Conservation (phyloP, 495 filamentous ascomycete species). For the Penicillium taxi region DNA sequence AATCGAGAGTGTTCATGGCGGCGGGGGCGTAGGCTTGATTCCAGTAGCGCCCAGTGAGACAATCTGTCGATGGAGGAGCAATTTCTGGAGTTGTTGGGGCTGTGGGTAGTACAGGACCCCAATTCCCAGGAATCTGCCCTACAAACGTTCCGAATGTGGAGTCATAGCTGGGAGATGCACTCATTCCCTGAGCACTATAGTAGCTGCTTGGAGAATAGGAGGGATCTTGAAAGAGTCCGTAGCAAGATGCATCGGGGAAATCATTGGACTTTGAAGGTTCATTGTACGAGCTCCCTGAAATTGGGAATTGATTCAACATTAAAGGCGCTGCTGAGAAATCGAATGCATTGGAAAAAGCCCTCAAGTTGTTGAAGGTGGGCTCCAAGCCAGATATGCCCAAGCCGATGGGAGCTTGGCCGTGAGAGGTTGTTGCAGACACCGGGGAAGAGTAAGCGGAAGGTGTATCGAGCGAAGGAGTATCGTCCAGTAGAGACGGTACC, state of each 20-base stretch:
- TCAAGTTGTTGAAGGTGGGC: conserved; percentile 6
- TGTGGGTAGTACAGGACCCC: conserved; percentile 19
- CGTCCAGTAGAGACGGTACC: conserved; percentile 6
- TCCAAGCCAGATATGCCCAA: conserved; percentile 30
- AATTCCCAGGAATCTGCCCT: conserved; percentile 9
- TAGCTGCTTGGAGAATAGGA: conserved; percentile 20
- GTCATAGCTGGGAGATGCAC: conserved; percentile 21
- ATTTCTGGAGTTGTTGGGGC: conserved; percentile 12
- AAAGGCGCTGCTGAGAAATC: conserved; percentile 8
- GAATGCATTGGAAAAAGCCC: conserved; percentile 5
- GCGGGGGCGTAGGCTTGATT: too few species aligned
- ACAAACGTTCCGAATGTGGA: conserved; percentile 13
- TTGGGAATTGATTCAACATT: conserved; percentile 16
- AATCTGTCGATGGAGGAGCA: neutral
- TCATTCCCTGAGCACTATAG: conserved; percentile 19
- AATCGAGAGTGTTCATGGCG: too few species aligned
- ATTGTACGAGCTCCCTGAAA: conserved; percentile 10
- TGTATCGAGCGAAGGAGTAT: conserved; percentile 15
- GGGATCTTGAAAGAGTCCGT: too few species aligned
- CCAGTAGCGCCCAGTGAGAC: conserved; percentile 12
- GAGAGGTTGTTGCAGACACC: conserved; percentile 9
- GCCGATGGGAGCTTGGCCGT: conserved; percentile 13
- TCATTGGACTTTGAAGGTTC: conserved; percentile 13
- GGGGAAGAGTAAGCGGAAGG: conserved; percentile 16
- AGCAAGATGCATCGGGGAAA: conserved; percentile 8